Percentiles rank a stretch among this genome's conserved stretches.
Conservation (phyloP, 1,284 basidiomycete genomes). For the Tylopilus microsporus region DNA sequence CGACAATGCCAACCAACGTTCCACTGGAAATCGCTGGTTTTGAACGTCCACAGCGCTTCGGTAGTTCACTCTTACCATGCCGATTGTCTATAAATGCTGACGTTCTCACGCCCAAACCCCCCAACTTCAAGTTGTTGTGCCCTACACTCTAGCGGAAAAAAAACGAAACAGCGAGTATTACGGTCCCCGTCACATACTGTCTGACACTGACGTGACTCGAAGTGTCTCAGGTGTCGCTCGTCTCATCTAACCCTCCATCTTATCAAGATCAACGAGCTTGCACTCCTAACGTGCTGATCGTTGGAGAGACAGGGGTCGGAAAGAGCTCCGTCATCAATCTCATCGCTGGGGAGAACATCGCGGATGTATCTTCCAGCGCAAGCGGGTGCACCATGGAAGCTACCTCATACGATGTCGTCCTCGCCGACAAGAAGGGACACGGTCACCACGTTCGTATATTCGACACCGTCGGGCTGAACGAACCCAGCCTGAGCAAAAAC, state of each 20-base stretch:
- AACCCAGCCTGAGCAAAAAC: conserved; percentile 17
- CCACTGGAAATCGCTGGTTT: not conserved
- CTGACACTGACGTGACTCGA: not conserved
- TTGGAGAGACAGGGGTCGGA: conserved; percentile 25
- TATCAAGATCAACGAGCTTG: conserved; percentile 6
- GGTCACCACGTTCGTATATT: conserved; percentile 19
- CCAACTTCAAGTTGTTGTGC: not conserved
- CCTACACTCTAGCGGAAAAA: not conserved
- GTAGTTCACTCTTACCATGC: not conserved
- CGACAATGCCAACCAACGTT: conserved; percentile 5
- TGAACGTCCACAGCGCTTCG: not conserved
- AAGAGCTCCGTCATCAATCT: conserved; percentile 28
- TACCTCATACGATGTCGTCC: conserved; percentile 17
- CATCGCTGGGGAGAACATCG: conserved; percentile 18
- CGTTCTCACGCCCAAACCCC: not conserved
- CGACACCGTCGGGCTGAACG: conserved; percentile 24
- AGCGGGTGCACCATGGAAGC: conserved; percentile 17
- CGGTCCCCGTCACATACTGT: not conserved
- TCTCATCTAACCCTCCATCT: not conserved
- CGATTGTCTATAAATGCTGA: conserved; percentile 16
- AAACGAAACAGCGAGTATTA: conserved; percentile 10
- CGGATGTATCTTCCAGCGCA: conserved; percentile 15
- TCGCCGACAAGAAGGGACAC: conserved; percentile 6
- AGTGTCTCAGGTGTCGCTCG: conserved; percentile 3
- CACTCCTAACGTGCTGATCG: conserved; percentile 22